Evolutionary conservation across 371 early-diverging fungal species (phyloP).

Genomic region (Dinochytrium kinnereticum): DNA sequence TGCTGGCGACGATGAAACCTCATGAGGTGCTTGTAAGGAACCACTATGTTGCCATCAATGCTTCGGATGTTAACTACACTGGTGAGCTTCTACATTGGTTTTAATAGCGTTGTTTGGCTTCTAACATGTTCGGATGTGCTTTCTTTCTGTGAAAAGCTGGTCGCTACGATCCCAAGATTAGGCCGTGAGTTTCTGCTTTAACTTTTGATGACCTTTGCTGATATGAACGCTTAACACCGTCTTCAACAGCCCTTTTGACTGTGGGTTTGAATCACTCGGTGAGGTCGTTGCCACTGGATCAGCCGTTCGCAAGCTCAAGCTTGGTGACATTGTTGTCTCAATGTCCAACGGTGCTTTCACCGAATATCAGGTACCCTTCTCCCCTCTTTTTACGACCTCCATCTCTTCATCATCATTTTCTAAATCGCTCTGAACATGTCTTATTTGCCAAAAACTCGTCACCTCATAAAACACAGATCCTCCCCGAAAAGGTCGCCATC

Average conservation of each 20-base stretch:
- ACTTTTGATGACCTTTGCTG: background rate
- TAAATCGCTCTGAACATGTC: too few species aligned
- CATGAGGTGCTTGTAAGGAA: slow-evolving; percentile 54
- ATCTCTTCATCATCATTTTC: too few species aligned
- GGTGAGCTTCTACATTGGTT: background rate
- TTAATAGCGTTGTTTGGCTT: background rate
- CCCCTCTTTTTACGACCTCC: too few species aligned
- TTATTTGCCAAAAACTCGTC: background rate
- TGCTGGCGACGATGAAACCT: background rate
- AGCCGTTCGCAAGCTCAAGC: slow-evolving; percentile 43
- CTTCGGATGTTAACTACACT: slow-evolving; percentile 64
- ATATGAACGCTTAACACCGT: background rate
- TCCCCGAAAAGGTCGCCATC: slow-evolving; percentile 39
- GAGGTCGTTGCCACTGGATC: slow-evolving; percentile 58
- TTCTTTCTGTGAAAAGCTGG: slow-evolving; percentile 43
- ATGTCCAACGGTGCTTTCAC: slow-evolving; percentile 61
- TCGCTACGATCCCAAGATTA: slow-evolving; percentile 59
- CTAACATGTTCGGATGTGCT: background rate
- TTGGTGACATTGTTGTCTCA: slow-evolving; percentile 45
- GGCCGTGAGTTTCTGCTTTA: slow-evolving; percentile 53
- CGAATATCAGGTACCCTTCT: slow-evolving; percentile 53
- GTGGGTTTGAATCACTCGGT: slow-evolving; percentile 66
- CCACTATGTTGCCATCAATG: slow-evolving; percentile 63
- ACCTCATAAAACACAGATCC: slow-evolving; percentile 19
- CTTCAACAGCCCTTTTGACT: slow-evolving; percentile 60